Evolutionary conservation across 1,284 basidiomycete species (phyloP).

Genomic region (Anthracocystis walkeri): DNA sequence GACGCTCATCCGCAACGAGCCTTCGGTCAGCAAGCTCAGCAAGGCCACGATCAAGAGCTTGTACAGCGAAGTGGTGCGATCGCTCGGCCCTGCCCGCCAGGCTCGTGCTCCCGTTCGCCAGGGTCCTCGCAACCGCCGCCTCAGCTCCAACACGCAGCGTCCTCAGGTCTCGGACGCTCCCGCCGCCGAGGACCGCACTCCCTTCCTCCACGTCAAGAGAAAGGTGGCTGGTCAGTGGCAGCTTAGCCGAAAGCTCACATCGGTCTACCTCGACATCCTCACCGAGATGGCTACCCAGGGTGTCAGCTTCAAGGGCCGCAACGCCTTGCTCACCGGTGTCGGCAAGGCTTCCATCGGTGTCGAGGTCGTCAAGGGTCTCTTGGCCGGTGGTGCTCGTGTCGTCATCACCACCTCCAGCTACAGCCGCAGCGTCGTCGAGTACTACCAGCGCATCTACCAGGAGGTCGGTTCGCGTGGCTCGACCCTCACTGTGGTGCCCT

Average conservation of each 20-base stretch:
- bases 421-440: constrained; percentile 83
- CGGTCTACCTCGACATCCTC: constrained; percentile 84
- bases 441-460: constrained; percentile 98
- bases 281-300: constrained; percentile 98
- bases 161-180: constrained; percentile 56
- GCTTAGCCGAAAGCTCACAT: constrained; percentile 93
- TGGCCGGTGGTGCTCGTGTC: constrained; percentile 94
- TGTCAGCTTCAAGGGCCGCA: constrained; percentile 98
- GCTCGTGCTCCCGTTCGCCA: constrained; percentile 72
- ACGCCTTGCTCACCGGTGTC: constrained; percentile 95
- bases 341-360: constrained; percentile 97
- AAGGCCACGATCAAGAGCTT: constrained; percentile 96
- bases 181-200: constrained; percentile 79
- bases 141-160: constrained; percentile 71
- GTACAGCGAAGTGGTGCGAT: constrained; percentile 90
- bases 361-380: constrained; percentile 94
- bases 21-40: constrained; percentile 94
- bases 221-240: constrained; percentile 97
- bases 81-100: constrained; percentile 76
- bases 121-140: constrained; percentile 62
- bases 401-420: constrained; percentile 86
- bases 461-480: constrained; percentile 93
- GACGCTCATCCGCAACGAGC: constrained; percentile 96
- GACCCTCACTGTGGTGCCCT: constrained; percentile 94
- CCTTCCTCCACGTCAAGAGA: constrained; percentile 94